Evolutionary conservation across 805 yeast genomes (phyloP).

Genomic region (Lachancea dasiensis): DNA sequence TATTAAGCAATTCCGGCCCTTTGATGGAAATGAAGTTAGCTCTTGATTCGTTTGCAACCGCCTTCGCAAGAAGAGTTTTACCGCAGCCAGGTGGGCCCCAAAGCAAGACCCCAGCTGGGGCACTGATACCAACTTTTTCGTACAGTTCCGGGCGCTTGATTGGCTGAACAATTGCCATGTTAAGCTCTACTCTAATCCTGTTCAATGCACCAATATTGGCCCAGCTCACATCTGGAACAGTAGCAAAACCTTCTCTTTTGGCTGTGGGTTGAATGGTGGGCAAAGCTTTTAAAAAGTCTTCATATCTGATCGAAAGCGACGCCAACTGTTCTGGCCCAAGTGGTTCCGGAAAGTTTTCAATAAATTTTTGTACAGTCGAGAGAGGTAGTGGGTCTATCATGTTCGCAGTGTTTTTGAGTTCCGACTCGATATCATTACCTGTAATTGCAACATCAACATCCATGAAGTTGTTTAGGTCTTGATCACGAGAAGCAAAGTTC

Average conservation of each 20-base stretch:
- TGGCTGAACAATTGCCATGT: constrained; percentile 97
- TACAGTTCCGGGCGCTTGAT: constrained; percentile 87
- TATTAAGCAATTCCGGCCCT: constrained; percentile 92
- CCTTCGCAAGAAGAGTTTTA: constrained; percentile 91
- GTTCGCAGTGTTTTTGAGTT: constrained; percentile 31
- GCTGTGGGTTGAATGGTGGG: constrained; percentile 97
- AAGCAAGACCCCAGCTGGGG: constrained; percentile 93
- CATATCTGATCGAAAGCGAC: constrained; percentile 67
- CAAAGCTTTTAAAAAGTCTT: constrained; percentile 77
- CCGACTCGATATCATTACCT: constrained; percentile 13
- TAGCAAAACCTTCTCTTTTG: constrained; percentile 96
- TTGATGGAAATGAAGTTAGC: constrained; percentile 94
- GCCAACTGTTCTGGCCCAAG: constrained; percentile 68
- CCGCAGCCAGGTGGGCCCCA: constrained; percentile 99
- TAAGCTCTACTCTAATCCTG: constrained; percentile 77
- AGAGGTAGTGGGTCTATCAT: constrained; percentile 34
- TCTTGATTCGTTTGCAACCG: constrained; percentile 94
- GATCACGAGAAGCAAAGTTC: constrained; percentile 33
- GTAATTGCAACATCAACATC: constrained; percentile 21
- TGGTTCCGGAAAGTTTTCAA: constrained; percentile 71
- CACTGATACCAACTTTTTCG: constrained; percentile 85
- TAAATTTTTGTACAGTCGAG: constrained; percentile 68
- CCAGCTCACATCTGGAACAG: constrained; percentile 98
- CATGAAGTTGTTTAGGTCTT: constrained; percentile 22
- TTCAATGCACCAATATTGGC: constrained; percentile 85